Conservation (phyloP, 495 filamentous ascomycete genomes). For the Aspergillus conjunctus region DNA sequence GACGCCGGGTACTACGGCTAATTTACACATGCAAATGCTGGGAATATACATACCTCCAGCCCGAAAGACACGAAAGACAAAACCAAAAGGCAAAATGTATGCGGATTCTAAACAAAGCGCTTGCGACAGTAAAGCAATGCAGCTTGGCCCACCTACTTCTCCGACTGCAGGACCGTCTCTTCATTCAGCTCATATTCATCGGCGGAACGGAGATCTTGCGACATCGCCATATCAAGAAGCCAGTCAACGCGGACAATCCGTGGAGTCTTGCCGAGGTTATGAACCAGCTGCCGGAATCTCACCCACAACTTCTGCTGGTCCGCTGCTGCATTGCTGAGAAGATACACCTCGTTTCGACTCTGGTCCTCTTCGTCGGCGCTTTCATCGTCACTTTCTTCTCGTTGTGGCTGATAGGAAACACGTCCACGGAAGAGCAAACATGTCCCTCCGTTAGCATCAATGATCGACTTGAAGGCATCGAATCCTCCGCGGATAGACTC, state of each 20-base stretch:
- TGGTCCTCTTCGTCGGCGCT: constrained; percentile 57
- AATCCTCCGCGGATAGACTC: constrained; percentile 74
- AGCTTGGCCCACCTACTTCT: constrained; percentile 27
- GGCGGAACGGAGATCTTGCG: constrained; percentile 69
- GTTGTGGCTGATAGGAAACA: constrained; percentile 54
- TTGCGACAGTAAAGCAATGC: not conserved
- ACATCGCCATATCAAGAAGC: constrained; percentile 87
- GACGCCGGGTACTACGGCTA: constrained; percentile 10
- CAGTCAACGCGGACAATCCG: constrained; percentile 82
- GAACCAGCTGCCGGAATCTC: constrained; percentile 75
- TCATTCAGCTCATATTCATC: constrained; percentile 59
- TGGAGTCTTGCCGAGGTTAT: constrained; percentile 67
- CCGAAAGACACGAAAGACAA: constrained; percentile 9
- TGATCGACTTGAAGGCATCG: constrained; percentile 80
- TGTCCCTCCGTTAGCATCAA: constrained; percentile 82
- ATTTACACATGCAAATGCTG: constrained; percentile 15
- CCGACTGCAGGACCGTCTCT: constrained; percentile 31
- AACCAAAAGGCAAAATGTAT: constrained; percentile 5
- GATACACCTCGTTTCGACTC: constrained; percentile 71
- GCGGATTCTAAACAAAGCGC: constrained; percentile 10
- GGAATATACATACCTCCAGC: constrained; percentile 18
- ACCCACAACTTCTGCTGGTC: constrained; percentile 77
- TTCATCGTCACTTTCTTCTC: constrained; percentile 52
- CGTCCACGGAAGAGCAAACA: constrained; percentile 78
- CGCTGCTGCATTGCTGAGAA: constrained; percentile 64